Percentiles rank a stretch among this genome's conserved stretches.
These are phyloP conservation scores for Thermothielavioides terrestris DNA, from an alignment of 495 filamentous ascomycete genomes.

Conservation along the genomic window DNA sequence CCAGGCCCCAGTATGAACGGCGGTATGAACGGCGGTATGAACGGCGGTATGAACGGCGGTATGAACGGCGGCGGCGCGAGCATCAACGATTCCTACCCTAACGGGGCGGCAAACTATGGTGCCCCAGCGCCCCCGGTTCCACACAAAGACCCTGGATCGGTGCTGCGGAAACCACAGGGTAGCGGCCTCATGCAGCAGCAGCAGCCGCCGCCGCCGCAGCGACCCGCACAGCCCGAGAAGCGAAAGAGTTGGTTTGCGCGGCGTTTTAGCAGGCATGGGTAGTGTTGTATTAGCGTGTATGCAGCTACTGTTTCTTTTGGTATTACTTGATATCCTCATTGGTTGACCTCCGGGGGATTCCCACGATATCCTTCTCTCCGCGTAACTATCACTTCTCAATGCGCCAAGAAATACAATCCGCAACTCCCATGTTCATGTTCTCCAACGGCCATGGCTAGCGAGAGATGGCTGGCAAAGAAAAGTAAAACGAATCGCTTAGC, in stretches of 20 bases:
- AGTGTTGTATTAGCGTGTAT: too few relatives aligned
- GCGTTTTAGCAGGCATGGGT: slow-evolving; percentile 62
- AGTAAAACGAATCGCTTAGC: not conserved
- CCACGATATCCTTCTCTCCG: too few relatives aligned
- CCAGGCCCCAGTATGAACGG: slow-evolving; percentile 4
- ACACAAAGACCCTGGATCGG: slow-evolving; percentile 26
- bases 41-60: too few relatives aligned
- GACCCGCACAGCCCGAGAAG: slow-evolving; percentile 63
- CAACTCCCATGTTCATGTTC: too few relatives aligned
- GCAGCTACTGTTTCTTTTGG: too few relatives aligned
- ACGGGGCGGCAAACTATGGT: slow-evolving; percentile 8
- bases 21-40: too few relatives aligned
- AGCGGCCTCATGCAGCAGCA: slow-evolving; percentile 11
- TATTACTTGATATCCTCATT: too few relatives aligned
- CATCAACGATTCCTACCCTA: slow-evolving; percentile 6
- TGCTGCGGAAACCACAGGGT: slow-evolving; percentile 32
- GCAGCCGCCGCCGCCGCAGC: slow-evolving; percentile 31
- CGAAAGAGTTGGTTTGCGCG: slow-evolving; percentile 82
- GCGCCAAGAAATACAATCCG: too few relatives aligned
- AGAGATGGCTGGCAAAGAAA: not conserved
- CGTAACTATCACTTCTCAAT: too few relatives aligned
- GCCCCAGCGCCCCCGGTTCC: slow-evolving; percentile 30
- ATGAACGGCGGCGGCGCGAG: not conserved
- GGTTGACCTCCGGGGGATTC: too few relatives aligned
- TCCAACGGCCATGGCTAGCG: too few relatives aligned